These are phyloP conservation scores for Phytophthora cryptogea DNA, from an alignment of 352 stramenopile species.

Conservation along the genomic window DNA sequence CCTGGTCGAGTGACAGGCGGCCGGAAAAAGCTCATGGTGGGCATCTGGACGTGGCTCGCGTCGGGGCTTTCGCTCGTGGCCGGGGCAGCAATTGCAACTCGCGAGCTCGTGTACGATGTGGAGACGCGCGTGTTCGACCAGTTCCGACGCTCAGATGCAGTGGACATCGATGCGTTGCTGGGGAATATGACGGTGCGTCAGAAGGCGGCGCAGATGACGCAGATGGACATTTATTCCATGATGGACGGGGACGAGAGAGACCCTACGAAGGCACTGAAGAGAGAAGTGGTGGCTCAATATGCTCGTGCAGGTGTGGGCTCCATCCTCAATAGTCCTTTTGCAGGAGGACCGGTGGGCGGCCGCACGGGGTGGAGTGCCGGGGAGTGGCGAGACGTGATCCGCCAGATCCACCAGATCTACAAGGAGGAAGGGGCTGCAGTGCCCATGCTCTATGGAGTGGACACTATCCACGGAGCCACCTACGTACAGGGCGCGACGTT, in stretches of 20 bases:
- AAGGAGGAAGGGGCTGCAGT: slow-evolving; percentile 50
- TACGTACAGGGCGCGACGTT: slow-evolving; percentile 86
- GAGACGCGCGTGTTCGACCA: slow-evolving; percentile 14
- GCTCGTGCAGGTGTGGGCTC: slow-evolving; percentile 81
- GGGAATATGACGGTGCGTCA: slow-evolving; percentile 55
- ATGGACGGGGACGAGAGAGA: slow-evolving; percentile 60
- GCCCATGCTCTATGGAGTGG: slow-evolving; percentile 88
- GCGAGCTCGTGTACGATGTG: slow-evolving; percentile 31
- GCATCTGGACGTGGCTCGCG: slow-evolving; percentile 18
- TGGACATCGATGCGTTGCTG: slow-evolving; percentile 25
- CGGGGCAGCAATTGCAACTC: not conserved
- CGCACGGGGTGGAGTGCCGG: slow-evolving; percentile 66
- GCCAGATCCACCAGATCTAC: slow-evolving; percentile 79
- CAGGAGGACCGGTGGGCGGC: slow-evolving; percentile 42
- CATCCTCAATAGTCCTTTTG: slow-evolving; percentile 85
- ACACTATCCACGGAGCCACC: slow-evolving; percentile 91
- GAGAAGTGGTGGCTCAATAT: slow-evolving; percentile 56
- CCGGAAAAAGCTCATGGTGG: slow-evolving; percentile 42
- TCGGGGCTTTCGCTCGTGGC: not conserved
- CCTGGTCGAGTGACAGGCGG: slow-evolving; percentile 7
- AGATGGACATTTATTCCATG: slow-evolving; percentile 91
- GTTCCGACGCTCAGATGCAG: slow-evolving; percentile 1
- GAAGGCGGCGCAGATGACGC: slow-evolving; percentile 89
- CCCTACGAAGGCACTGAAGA: slow-evolving; percentile 53
- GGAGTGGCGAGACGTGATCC: slow-evolving; percentile 67